A percentile compares a stretch with the other conserved stretches of the same genome.
phyloP scores from a whole-genome alignment of 257 asterid genomes.

The Oldenlandia corymbosa region DNA sequence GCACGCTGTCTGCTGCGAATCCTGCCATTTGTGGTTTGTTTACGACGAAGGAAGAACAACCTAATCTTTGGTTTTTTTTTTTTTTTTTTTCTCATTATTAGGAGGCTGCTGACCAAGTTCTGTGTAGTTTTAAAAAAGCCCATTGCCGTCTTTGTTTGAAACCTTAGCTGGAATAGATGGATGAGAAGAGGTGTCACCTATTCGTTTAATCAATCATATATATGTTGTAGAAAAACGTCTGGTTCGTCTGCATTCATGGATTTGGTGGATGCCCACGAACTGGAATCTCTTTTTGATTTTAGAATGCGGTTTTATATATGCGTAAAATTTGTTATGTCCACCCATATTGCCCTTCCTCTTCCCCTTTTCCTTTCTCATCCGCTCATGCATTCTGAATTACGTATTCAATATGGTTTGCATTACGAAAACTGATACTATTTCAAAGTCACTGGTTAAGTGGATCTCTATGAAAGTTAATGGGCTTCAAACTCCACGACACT shows the following conservation, averaged over 20 bases:
- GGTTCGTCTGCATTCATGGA: constrained; percentile 21
- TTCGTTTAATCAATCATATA: constrained; percentile 6
- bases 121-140: not conserved
- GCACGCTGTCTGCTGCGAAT: not conserved
- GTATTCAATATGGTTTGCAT: too few species aligned
- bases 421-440: too few species aligned
- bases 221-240: constrained; percentile 12
- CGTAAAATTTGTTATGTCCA: not conserved
- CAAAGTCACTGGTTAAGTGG: too few species aligned
- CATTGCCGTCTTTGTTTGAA: not conserved
- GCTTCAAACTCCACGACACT: too few species aligned
- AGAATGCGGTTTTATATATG: constrained; percentile 7
- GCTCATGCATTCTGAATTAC: too few species aligned
- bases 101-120: not conserved
- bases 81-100: too few species aligned
- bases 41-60: not conserved
- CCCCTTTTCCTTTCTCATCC: not conserved
- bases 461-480: too few species aligned
- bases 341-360: not conserved
- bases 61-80: not conserved
- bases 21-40: too few species aligned
- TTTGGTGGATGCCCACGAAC: constrained; percentile 19
- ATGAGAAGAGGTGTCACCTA: constrained; percentile 3
- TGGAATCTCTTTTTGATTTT: constrained; percentile 10
- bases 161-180: constrained; percentile 14